Conservation (phyloP, 148 eudicot species). For the Rhododendron williamsianum region DNA sequence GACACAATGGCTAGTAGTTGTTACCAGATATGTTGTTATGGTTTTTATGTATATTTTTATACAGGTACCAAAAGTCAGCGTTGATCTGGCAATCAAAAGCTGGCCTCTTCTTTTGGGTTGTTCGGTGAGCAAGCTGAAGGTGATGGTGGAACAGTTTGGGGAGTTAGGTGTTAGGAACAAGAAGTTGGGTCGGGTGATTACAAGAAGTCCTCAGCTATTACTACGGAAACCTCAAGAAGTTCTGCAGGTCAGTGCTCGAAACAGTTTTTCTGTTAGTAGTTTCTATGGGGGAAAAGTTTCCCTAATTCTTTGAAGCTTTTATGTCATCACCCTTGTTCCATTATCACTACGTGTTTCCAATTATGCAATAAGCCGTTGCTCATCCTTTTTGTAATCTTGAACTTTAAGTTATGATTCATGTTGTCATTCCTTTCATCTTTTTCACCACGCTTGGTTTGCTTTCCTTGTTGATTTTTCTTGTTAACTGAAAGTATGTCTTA, state of each 20-base stretch:
- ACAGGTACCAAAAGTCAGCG: conserved; percentile 58
- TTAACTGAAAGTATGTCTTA: background rate
- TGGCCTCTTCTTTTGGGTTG: conserved; percentile 80
- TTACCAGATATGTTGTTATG: background rate
- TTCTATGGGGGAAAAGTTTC: background rate
- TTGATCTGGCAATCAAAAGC: conserved; percentile 47
- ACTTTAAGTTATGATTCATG: background rate
- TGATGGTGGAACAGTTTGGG: conserved; percentile 51
- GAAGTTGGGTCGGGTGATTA: conserved; percentile 57
- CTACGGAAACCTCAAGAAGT: conserved; percentile 58
- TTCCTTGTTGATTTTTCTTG: background rate
- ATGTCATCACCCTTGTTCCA: background rate
- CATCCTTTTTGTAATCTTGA: background rate
- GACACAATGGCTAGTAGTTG: conserved; percentile 1
- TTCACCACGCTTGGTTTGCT: background rate
- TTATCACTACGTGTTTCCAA: background rate
- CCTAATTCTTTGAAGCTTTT: background rate
- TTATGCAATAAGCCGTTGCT: background rate
- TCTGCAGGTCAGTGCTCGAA: conserved; percentile 36
- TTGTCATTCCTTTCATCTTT: background rate
- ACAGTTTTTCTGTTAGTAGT: background rate
- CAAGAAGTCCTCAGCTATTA: conserved; percentile 77
- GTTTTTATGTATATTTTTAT: background rate
- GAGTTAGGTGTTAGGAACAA: conserved; percentile 40
- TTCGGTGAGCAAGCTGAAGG: conserved; percentile 46